phyloP scores from a whole-genome alignment of 768 basidiomycete species.

The Russula earlei region DNA sequence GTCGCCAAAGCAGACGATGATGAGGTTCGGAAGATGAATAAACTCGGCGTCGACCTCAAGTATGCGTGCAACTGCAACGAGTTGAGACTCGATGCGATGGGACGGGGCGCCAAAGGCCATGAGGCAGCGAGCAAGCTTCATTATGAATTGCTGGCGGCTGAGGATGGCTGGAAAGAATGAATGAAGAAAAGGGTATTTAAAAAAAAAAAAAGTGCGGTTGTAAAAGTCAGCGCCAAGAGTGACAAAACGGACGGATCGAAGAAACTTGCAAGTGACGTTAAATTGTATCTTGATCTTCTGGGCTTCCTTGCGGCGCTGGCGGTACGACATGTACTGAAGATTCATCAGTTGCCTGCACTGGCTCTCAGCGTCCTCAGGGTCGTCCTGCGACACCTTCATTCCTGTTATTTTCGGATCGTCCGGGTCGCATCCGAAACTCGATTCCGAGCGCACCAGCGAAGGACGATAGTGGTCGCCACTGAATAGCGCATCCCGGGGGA shows the following conservation, averaged over 20 bases:
- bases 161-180: constrained; percentile 47
- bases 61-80: constrained; percentile 78
- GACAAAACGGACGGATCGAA: not conserved
- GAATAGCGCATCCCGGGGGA: not conserved
- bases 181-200: too few species aligned
- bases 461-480: not conserved
- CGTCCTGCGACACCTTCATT: constrained; percentile 40
- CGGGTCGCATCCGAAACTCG: constrained; percentile 34
- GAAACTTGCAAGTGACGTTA: constrained; percentile 56
- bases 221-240: not conserved
- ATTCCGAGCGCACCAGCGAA: not conserved
- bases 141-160: constrained; percentile 75
- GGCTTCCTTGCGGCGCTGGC: constrained; percentile 53
- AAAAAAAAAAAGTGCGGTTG: not conserved
- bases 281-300: constrained; percentile 62
- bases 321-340: constrained; percentile 58
- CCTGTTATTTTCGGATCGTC: constrained; percentile 69
- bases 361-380: constrained; percentile 53
- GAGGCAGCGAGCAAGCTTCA: constrained; percentile 75
- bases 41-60: constrained; percentile 90
- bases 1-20: constrained; percentile 86
- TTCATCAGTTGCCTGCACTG: constrained; percentile 28
- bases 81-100: constrained; percentile 88
- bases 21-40: constrained; percentile 72
- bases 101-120: constrained; percentile 92